Percentiles rank a stretch among this genome's conserved stretches.
phyloP scores from a whole-genome alignment of 2,329 filamentous ascomycete genomes.

The Colletotrichum sp. region DNA sequence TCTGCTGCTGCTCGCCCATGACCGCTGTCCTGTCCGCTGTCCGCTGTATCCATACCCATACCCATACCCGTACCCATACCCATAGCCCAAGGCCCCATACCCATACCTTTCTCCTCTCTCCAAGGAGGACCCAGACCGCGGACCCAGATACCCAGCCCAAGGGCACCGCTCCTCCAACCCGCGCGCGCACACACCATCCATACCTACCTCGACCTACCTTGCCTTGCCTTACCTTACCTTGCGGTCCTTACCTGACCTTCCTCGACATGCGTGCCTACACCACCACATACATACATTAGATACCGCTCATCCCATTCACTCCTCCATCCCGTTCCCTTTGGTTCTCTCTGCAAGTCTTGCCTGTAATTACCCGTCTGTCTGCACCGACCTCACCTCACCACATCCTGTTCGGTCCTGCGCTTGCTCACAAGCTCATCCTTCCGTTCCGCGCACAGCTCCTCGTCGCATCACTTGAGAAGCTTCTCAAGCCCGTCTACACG shows the following conservation, averaged over 20 bases:
- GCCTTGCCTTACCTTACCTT: background rate
- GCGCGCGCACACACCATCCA: conserved; percentile 4
- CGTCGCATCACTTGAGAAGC: background rate
- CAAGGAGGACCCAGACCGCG: conserved; percentile 14
- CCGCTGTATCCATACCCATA: background rate
- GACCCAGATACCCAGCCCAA: conserved; percentile 17
- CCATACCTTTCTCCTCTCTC: background rate
- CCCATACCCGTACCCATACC: background rate
- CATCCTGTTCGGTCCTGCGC: background rate
- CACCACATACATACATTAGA: conserved; percentile 20
- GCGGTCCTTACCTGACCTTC: background rate
- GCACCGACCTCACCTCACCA: background rate
- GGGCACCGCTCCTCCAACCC: conserved; percentile 3
- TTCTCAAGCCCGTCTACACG: background rate
- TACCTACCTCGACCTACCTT: background rate
- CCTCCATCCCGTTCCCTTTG: background rate
- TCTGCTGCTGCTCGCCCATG: background rate
- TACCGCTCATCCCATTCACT: conserved; percentile 21
- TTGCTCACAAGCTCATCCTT: background rate
- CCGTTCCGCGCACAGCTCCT: background rate
- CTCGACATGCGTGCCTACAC: conserved; percentile 10
- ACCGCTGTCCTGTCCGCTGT: background rate
- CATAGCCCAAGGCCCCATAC: background rate
- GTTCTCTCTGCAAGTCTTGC: background rate
- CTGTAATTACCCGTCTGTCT: background rate